Evolutionary conservation across 1,139 yeast genomes (phyloP), one percentile per base, ranked within the genome.

Genomic region (Pneumocystis wakefieldiae): DNA sequence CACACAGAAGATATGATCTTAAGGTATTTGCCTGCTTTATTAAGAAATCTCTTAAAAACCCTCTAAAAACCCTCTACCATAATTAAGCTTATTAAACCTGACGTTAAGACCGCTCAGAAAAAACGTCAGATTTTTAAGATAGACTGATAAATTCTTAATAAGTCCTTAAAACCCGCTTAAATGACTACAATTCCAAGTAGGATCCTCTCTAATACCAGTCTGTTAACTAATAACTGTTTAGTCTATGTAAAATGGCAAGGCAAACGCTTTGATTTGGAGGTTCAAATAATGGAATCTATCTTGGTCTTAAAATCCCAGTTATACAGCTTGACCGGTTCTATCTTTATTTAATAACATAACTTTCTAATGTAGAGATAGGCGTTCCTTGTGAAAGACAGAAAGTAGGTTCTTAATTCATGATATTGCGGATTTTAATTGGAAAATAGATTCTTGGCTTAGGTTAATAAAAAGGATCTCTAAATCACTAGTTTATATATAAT

Each of bases 1-100:
- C 98, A 1, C 97, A 97, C 10, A 89, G 86, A 66, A 92, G 81
- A 72, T 92, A 92, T 67, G 98, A 98, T 71, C 92, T 89, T 67
- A 92, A 82, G 5, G 98, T 92, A 83, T 92, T 98, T 42, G 70
- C 68, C 70, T 66, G 62, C 42, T 29, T 29, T 15, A 5, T 62
- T 76, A 73, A 32, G 35, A 32, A 32, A 77, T 73, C 61, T 95
- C 86, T 92, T 48, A 38, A 15, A 61, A 10, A 58, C 42, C 12
- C 7, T 57, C 12, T 57, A 29, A 59, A 41, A 55, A 57, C 35
- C 3, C 15, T 8, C 6, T 17, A 41, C 24, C 14, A 48, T 10
- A 24, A n/a, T n/a, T n/a, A 17, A 17, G 28, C 24, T 48, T 24
- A 19, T 48, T 24, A 24, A 24, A 24, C 55, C 32, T 48, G 53